Percentiles rank a stretch among this genome's conserved stretches.
Evolutionary conservation across 768 basidiomycete species (phyloP).

Genomic region (Xerocomellus amylosporus): DNA sequence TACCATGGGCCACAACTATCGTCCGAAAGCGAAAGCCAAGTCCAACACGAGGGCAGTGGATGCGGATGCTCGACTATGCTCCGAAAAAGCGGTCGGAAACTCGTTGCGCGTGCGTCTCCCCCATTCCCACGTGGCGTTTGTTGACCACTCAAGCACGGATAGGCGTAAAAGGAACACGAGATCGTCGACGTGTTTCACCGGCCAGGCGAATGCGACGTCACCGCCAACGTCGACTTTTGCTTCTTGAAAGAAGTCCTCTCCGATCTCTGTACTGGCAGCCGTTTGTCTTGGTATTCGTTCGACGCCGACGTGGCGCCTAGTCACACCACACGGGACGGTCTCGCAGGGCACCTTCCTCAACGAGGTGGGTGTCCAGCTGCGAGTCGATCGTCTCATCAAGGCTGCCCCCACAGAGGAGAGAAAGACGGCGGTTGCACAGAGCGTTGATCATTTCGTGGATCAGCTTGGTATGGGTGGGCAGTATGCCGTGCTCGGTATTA

Average conservation of each 20-base stretch:
- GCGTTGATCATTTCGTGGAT: conserved; percentile 74
- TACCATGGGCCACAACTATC: conserved; percentile 41
- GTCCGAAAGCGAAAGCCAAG: neutral
- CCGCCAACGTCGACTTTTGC: conserved; percentile 95
- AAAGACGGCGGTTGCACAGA: conserved; percentile 50
- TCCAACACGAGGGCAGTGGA: no score
- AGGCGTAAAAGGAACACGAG: conserved; percentile 90
- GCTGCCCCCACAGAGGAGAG: conserved; percentile 50
- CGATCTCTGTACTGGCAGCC: conserved; percentile 59
- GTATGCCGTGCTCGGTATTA: conserved; percentile 76
- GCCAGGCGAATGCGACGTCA: conserved; percentile 89
- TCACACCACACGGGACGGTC: conserved; percentile 61
- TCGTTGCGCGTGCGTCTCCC: conserved; percentile 72
- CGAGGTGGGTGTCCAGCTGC: conserved; percentile 69
- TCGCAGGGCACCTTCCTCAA: conserved; percentile 74
- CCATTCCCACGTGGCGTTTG: neutral
- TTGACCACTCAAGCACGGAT: neutral
- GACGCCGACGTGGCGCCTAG: conserved; percentile 23
- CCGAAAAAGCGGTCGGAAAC: conserved; percentile 59
- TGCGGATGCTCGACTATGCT: conserved; percentile 81
- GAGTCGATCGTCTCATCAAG: conserved; percentile 60
- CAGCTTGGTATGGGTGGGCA: conserved; percentile 80
- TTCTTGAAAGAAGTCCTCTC: conserved; percentile 76
- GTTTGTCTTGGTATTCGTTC: neutral
- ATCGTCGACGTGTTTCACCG: conserved; percentile 80